Percentiles rank a stretch among this genome's conserved stretches.
Evolutionary conservation across 1,284 basidiomycete genomes (phyloP).

Genomic region (Veloboletus limbatus): DNA sequence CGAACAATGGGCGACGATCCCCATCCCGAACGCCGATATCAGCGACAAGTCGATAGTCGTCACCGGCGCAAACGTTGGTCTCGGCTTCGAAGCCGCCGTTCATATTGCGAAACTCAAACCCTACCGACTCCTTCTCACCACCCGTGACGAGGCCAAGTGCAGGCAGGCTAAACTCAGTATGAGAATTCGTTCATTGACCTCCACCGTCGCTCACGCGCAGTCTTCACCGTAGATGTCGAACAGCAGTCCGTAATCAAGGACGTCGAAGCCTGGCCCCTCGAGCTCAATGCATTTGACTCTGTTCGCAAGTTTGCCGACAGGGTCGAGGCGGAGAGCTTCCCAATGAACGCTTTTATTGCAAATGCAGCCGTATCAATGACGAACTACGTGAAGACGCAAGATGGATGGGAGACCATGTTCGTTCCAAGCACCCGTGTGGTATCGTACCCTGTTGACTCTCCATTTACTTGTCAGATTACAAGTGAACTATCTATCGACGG

Average conservation of each 20-base stretch:
- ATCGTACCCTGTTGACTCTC: background rate
- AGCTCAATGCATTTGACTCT: slow-evolving; percentile 32
- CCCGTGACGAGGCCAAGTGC: slow-evolving; percentile 27
- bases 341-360: slow-evolving; percentile 25
- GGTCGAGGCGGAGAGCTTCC: slow-evolving; percentile 19
- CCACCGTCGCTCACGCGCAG: background rate
- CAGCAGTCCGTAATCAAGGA: slow-evolving; percentile 16
- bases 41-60: slow-evolving; percentile 31
- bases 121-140: slow-evolving; percentile 28
- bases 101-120: slow-evolving; percentile 30
- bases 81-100: slow-evolving; percentile 35
- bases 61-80: slow-evolving; percentile 34
- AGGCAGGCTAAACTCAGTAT: slow-evolving; percentile 23
- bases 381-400: slow-evolving; percentile 25
- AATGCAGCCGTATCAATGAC: slow-evolving; percentile 22
- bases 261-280: slow-evolving; percentile 25
- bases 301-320: slow-evolving; percentile 28
- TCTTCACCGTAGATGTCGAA: slow-evolving; percentile 20
- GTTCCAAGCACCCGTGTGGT: slow-evolving; percentile 3
- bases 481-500: slow-evolving; percentile 34
- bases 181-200: background rate
- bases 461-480: slow-evolving; percentile 23
- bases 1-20: slow-evolving; percentile 27
- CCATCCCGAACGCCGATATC: slow-evolving; percentile 26
- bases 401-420: slow-evolving; percentile 33